These are phyloP conservation scores for Fagus crenata DNA, from an alignment of 306 rosid species.

Conservation along the genomic window DNA sequence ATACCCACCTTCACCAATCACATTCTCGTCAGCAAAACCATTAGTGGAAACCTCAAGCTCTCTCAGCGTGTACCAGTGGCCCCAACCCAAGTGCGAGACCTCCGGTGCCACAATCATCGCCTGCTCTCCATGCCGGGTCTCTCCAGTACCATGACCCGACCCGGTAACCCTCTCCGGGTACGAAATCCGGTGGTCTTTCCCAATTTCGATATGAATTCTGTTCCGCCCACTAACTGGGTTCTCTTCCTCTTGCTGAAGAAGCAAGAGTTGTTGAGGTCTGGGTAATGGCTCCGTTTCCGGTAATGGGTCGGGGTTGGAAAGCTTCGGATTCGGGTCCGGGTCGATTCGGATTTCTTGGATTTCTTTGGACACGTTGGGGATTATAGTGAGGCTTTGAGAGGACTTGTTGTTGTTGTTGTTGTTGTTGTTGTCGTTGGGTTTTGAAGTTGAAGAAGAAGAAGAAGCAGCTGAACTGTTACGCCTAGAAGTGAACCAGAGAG, in stretches of 20 bases:
- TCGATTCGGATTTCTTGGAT: constrained; percentile 61
- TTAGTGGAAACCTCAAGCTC: constrained; percentile 58
- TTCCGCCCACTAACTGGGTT: constrained; percentile 29
- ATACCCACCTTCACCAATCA: constrained; percentile 68
- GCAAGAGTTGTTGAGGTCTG: constrained; percentile 25
- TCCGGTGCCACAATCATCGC: constrained; percentile 43
- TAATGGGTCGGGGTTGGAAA: constrained; percentile 38
- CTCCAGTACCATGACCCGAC: constrained; percentile 51
- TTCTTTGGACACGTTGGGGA: constrained; percentile 59
- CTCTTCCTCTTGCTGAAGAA: constrained; percentile 47
- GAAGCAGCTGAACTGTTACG: constrained; percentile 32
- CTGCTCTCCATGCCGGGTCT: constrained; percentile 53
- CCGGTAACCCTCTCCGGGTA: constrained; percentile 55
- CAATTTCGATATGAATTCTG: constrained; percentile 57
- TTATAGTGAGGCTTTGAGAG: constrained; percentile 26
- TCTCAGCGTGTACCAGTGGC: constrained; percentile 63
- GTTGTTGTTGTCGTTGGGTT: not conserved
- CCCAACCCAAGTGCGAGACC: constrained; percentile 71
- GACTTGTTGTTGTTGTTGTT: constrained; percentile 33
- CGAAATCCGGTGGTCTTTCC: constrained; percentile 62
- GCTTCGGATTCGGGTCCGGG: constrained; percentile 34
- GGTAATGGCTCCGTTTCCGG: constrained; percentile 37
- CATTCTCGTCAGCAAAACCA: constrained; percentile 62
- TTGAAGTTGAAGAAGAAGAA: constrained; percentile 4
- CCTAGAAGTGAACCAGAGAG: constrained; percentile 56